Percentiles rank a stretch among this genome's conserved stretches.
Conservation (phyloP, 306 rosid species). For the Gleditsia sinensis region DNA sequence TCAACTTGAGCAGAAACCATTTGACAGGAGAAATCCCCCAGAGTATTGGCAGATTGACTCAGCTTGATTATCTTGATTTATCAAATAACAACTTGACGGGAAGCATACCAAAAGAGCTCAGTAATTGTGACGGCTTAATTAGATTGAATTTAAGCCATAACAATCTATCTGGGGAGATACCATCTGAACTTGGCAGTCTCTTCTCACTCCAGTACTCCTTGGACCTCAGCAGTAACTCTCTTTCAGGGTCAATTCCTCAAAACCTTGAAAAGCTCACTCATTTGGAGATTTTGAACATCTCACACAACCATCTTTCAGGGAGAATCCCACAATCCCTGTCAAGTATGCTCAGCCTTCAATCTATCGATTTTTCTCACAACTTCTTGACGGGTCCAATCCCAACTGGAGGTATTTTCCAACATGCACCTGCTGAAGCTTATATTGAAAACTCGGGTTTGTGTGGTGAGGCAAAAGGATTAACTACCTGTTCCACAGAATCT, state of each 20-base stretch:
- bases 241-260: conserved; percentile 56
- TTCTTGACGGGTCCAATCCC: conserved; percentile 61
- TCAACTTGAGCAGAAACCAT: conserved; percentile 58
- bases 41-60: conserved; percentile 34
- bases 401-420: conserved; percentile 33
- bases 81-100: conserved; percentile 53
- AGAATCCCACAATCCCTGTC: conserved; percentile 51
- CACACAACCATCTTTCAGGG: conserved; percentile 62
- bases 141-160: conserved; percentile 63
- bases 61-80: conserved; percentile 49
- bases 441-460: conserved; percentile 61
- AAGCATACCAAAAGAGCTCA: conserved; percentile 46
- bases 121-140: conserved; percentile 26
- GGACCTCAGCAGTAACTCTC: conserved; percentile 66
- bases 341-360: conserved; percentile 43
- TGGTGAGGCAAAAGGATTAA: conserved; percentile 48
- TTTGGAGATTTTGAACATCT: conserved; percentile 58
- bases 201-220: conserved; percentile 37
- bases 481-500: conserved; percentile 20
- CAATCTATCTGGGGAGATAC: conserved; percentile 49
- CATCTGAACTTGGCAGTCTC: conserved; percentile 55
- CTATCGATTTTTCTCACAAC: conserved; percentile 66
- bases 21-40: conserved; percentile 51
- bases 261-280: conserved; percentile 45
- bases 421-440: conserved; percentile 42